Base-by-base conservation (phyloP, 2,329 filamentous ascomycete genomes). In the Zymoseptoria pseudotritici region DNA sequence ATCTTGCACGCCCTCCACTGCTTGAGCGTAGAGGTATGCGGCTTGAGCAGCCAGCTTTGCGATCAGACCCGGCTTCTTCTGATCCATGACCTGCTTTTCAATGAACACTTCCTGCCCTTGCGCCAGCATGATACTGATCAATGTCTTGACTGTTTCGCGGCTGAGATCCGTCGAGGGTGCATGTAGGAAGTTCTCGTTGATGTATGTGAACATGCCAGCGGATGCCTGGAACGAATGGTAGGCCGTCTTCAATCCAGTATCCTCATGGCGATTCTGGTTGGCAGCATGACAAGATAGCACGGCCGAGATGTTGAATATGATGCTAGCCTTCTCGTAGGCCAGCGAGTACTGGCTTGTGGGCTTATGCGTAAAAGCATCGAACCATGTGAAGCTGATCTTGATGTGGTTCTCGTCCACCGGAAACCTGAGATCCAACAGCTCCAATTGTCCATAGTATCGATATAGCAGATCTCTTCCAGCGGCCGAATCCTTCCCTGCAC, bases 131-230 rank as follows among this genome's bases (percentile, higher is more conserved):
- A 99, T 85, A 56, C 87, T 84, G 72, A 99, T 97, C 65, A 99
- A 77, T 0, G 91, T 91, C 78, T 97, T 97, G 70, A 99, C 91
- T 0, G 94, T 99, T 55, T 99, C 93, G 62, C 94, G 82, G 73
- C 92, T 97, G 54, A 99, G 78, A 71, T 99, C 94, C n/a, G 90
- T 92, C 8, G 92, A 97, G 0, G 95, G 94, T 1, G 94, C 94
- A 71, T 99, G 94, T 42, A 99, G 80, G 73, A 99, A 99, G 78
- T 99, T 99, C 77, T 99, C 94, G 76, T 99, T 99, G 79, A 99
- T 99, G 71, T 99, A 99, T 57, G 93, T 97, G 75, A 97, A 99
- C 94, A 99, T 99, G 78, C 94, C 94, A 9, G 94, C 94, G 7
- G 93, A 92, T 50, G 94, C 94, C 75, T 99, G 94, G 78, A 97